Evolutionary conservation across 169 alveolate genomes (phyloP).

Genomic region (Plasmodium blacklocki): DNA sequence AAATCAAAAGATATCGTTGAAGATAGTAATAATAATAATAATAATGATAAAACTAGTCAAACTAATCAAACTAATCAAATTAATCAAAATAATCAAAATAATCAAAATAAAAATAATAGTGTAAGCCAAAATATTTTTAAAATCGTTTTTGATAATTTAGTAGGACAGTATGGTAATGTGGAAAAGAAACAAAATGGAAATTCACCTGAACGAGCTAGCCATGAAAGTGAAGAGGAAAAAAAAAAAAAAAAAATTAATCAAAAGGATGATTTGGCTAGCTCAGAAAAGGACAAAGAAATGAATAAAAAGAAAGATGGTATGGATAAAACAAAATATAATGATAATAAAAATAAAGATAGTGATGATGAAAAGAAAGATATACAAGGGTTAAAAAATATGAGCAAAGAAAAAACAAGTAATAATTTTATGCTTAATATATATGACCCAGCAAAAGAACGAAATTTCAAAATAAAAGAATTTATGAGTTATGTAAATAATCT

Average conservation of each 20-base stretch:
- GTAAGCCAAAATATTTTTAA: slow-evolving; percentile 22
- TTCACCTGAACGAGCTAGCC: not conserved
- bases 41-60: not conserved
- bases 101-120: not conserved
- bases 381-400: not conserved
- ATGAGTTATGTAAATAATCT: slow-evolving; percentile 36
- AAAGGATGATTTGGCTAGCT: not conserved
- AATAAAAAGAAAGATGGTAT: not conserved
- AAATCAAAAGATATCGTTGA: not conserved
- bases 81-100: no score
- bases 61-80: no score
- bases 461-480: slow-evolving; percentile 49
- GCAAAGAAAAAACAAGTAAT: not conserved
- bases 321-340: not conserved
- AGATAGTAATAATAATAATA: not conserved
- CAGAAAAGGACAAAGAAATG: not conserved
- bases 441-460: slow-evolving; percentile 28
- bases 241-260: not conserved
- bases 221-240: not conserved
- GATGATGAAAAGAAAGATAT: not conserved
- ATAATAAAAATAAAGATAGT: not conserved
- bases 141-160: slow-evolving; percentile 18
- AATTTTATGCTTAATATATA: not conserved
- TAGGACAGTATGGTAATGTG: not conserved
- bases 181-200: not conserved